These are phyloP conservation scores for Calonectria pauciramosa DNA, from an alignment of 2,329 filamentous ascomycete genomes.

Conservation along the genomic window DNA sequence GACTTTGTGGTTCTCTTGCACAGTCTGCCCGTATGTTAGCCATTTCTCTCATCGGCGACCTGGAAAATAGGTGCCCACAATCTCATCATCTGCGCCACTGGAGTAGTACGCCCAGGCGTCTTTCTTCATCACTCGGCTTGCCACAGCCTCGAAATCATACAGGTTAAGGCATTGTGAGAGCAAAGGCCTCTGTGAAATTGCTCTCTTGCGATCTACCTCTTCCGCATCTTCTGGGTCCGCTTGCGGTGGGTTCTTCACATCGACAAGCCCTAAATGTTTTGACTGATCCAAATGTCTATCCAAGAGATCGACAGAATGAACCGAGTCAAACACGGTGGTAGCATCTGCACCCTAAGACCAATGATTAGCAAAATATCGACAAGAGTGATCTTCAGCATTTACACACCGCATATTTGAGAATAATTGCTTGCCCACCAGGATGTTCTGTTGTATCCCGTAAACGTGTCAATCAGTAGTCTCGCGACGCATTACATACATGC, in stretches of 20 bases:
- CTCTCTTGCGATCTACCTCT: conserved; percentile 78
- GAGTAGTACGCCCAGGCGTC: conserved; percentile 98
- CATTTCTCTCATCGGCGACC: background rate
- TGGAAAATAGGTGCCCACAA: conserved; percentile 45
- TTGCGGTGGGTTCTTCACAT: conserved; percentile 86
- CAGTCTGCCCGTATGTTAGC: conserved; percentile 69
- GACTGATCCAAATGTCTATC: conserved; percentile 85
- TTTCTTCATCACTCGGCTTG: conserved; percentile 92
- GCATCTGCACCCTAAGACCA: conserved; percentile 82
- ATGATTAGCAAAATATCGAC: conserved; percentile 20
- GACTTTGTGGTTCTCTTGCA: conserved; percentile 94
- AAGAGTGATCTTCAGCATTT: background rate
- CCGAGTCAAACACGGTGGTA: conserved; percentile 91
- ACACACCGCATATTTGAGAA: conserved; percentile 88
- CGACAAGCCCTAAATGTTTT: conserved; percentile 90
- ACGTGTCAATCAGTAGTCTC: background rate
- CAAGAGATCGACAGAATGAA: conserved; percentile 88
- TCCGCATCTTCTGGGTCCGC: conserved; percentile 75
- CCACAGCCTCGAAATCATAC: conserved; percentile 96
- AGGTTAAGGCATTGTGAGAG: conserved; percentile 93
- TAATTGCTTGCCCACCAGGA: conserved; percentile 91
- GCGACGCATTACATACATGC: background rate
- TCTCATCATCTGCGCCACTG: conserved; percentile 76
- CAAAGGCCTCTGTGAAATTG: conserved; percentile 78
- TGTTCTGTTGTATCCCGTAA: conserved; percentile 72